Base-by-base conservation (phyloP, 2,329 filamentous ascomycete species). In the Fusarium sp. region DNA sequence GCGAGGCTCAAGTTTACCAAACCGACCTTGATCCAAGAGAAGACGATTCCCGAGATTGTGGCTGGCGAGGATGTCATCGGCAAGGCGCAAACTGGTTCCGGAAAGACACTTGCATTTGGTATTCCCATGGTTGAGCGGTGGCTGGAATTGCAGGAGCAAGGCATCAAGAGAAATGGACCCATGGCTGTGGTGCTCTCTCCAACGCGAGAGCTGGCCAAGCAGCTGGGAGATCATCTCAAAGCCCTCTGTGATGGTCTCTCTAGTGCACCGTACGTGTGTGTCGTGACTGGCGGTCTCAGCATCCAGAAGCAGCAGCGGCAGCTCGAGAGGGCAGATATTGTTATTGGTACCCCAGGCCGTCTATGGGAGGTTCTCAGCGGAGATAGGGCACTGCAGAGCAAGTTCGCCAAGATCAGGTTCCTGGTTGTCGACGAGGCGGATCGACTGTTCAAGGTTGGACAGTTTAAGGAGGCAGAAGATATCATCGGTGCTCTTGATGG, bases 391-490 rank as follows among this genome's bases (percentile, higher is more conserved):
- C 76, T 96, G 19, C 84, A 94, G 53, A 78, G 80, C 3, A 85
- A 87, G 3, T 88, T 99, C 69, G 88, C 88, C 71, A 77, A 84
- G 45, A 88, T 97, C 43, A 82, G 84, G 45, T 98, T 94, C 72
- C 79, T 99, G 3, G 92, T 98, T 0, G 84, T 99, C 1, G 95
- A 99, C 68, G 95, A 99, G 75, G 95, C 95, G 0, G 95, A 99
- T 78, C 85, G 95, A 48, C 81, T 99, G 15, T 83, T 99, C 59
- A 95, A 92, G 48, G 91, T 96, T 65, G 95, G 95, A 0, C 91
- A 97, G 72, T 99, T 97, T 78, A 94, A 97, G 75, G 95, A 99
- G 74, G 88, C 93, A 5, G 89, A 93, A 65, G 89, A 97, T 53
- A 96, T 99, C 19, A 77, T 99, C 14, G 88, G 87, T 53, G 87